Conservation (phyloP, 2,329 filamentous ascomycete genomes). For the Aspergillus unguis region DNA sequence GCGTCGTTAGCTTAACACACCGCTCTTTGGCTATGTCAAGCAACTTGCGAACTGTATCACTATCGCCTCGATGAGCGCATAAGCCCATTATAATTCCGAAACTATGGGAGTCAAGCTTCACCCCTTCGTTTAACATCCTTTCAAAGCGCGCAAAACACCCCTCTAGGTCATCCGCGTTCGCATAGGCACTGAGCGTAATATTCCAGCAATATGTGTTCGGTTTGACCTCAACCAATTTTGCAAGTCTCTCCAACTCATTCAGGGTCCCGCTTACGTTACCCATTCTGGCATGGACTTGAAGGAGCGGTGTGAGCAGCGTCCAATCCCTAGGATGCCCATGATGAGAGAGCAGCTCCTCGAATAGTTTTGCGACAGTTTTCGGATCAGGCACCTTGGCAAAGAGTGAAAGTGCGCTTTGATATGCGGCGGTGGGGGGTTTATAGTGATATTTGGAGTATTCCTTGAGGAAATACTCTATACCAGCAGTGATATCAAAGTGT, state of each 20-base stretch:
- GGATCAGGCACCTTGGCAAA: conserved; percentile 49
- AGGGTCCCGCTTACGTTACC: conserved; percentile 62
- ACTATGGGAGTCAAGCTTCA: conserved; percentile 60
- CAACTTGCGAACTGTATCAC: conserved; percentile 64
- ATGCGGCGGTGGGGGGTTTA: conserved; percentile 31
- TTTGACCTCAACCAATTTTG: conserved; percentile 51
- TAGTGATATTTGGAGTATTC: conserved; percentile 36
- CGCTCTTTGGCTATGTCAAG: conserved; percentile 60
- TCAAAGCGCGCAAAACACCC: conserved; percentile 64
- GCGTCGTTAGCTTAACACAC: conserved; percentile 50
- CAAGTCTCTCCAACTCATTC: conserved; percentile 62
- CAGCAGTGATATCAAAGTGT: conserved; percentile 31
- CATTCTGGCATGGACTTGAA: conserved; percentile 68
- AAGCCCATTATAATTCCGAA: conserved; percentile 73
- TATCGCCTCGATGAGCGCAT: conserved; percentile 67
- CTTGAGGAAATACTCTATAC: conserved; percentile 40
- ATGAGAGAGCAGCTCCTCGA: conserved; percentile 40
- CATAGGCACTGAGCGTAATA: conserved; percentile 68
- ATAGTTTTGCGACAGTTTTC: conserved; percentile 43
- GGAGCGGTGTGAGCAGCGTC: conserved; percentile 51
- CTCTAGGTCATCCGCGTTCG: conserved; percentile 63
- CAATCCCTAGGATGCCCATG: conserved; percentile 34
- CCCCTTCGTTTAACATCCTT: conserved; percentile 49
- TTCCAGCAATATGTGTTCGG: conserved; percentile 69
- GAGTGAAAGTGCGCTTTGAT: conserved; percentile 36